phyloP scores from a whole-genome alignment of 1,284 basidiomycete species.

The Salmacisia buchloeana region DNA sequence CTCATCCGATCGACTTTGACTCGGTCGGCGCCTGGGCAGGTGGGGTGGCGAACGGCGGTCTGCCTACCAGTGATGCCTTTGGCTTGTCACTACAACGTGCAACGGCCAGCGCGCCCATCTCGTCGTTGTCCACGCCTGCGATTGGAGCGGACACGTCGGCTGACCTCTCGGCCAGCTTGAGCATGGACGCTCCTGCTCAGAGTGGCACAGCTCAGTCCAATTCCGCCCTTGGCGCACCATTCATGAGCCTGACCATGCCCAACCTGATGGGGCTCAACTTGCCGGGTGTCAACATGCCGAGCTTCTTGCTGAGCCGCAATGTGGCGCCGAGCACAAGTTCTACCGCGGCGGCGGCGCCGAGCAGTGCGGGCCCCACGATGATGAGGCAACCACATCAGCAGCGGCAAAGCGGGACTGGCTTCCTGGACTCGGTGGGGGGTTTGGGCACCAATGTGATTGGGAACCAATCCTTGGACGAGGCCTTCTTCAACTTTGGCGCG shows the following conservation, averaged over 20 bases:
- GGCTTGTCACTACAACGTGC: not conserved
- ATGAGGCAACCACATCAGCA: conserved; percentile 3
- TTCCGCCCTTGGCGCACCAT: not conserved
- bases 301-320: not conserved
- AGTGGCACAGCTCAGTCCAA: not conserved
- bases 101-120: not conserved
- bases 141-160: not conserved
- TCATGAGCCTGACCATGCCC: not conserved
- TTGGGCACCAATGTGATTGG: not conserved
- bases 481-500: too few relatives aligned
- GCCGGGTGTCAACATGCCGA: not conserved
- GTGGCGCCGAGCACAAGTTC: not conserved
- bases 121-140: not conserved
- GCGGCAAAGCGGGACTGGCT: not conserved
- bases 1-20: not conserved
- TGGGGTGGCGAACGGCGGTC: not conserved
- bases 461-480: not conserved
- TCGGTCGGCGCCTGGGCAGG: not conserved
- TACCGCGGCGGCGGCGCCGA: not conserved
- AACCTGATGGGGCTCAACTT: not conserved
- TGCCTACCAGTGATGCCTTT: not conserved
- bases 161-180: not conserved
- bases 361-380: conserved; percentile 1
- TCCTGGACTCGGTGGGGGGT: not conserved
- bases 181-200: not conserved